phyloP scores from a whole-genome alignment of 1,284 basidiomycete species.

The Pholiota adiposa region DNA sequence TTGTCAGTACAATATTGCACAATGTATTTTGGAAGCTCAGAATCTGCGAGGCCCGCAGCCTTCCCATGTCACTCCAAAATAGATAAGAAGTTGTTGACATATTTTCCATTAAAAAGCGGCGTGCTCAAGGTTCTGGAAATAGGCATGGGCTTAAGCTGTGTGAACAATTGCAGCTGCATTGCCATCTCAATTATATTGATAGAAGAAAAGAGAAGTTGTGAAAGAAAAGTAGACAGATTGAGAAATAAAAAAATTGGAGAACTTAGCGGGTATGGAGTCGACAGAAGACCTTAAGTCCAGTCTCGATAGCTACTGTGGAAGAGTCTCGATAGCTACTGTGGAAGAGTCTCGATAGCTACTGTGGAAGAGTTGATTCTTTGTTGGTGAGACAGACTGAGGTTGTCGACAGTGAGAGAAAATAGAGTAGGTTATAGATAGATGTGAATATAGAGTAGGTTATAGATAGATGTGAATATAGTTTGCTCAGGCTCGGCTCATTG shows the following conservation, averaged over 20 bases:
- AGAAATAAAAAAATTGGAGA: no score
- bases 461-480: not conserved
- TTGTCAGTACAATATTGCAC: constrained; percentile 5
- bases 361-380: not conserved
- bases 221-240: no score
- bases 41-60: not conserved
- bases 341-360: no score
- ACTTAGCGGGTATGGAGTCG: no score
- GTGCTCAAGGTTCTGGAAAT: constrained; percentile 1
- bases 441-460: not conserved
- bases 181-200: no score
- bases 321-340: no score
- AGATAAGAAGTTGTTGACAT: constrained; percentile 4
- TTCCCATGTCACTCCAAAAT: constrained; percentile 3
- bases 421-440: not conserved
- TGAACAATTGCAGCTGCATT: no score
- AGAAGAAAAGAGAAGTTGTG: no score
- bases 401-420: not conserved
- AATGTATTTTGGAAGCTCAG: not conserved
- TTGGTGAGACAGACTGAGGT: not conserved
- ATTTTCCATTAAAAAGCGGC: not conserved
- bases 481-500: not conserved
- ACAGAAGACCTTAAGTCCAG: no score
- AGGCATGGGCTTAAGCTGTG: constrained; percentile 2
- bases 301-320: no score